Base-by-base conservation (phyloP, 345 rosid genomes). In the Linum tenue region DNA sequence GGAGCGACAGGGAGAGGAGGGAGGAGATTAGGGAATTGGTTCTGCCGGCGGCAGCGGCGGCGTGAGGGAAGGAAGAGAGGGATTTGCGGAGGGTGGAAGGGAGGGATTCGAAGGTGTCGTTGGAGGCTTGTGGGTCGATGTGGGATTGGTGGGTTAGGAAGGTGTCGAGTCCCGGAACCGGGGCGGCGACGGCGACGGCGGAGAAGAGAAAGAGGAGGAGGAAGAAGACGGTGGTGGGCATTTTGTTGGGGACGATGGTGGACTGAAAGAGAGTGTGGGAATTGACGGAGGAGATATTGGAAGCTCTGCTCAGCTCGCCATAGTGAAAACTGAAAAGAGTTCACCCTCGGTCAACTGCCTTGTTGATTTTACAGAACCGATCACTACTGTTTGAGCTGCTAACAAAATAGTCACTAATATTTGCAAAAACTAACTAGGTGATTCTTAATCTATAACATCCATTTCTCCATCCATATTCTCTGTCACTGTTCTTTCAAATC, bases 71-170 rank as follows among this genome's bases (percentile, higher is more conserved):
- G 12, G 35, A 12, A 7, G 78, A 70, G 62, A 70, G 78, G 2
- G 71, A 42, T 11, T 63, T 74, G 59, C 67, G 70, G 44, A 75
- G 65, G 56, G 78, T 58, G 12, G 66, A 62, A 37, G 78, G 69
- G 38, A 75, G 68, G 39, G 62, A 62, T 15, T 17, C 3, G 67
- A 70, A 75, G 39, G 74, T 31, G 71, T 90, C 96, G 69, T 90
- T 94, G 22, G 78, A 57, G 42, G 91, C 80, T 50, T 77, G 81
- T 7, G 88, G 92, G 74, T 94, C 96, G 50, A 70, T 36, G 39
- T 76, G 59, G 51, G 65, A 75, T 60, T 67, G 74, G 1, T 66
- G 65, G 10, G 71, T 61, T 15, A 75, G 75, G 68, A 70, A 75
- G 15, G 74, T 22, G 78, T 75, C 78, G 2, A 75, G 64, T 14